Base-by-base conservation (phyloP, 257 asterid species). In the Gentiana dahurica region DNA sequence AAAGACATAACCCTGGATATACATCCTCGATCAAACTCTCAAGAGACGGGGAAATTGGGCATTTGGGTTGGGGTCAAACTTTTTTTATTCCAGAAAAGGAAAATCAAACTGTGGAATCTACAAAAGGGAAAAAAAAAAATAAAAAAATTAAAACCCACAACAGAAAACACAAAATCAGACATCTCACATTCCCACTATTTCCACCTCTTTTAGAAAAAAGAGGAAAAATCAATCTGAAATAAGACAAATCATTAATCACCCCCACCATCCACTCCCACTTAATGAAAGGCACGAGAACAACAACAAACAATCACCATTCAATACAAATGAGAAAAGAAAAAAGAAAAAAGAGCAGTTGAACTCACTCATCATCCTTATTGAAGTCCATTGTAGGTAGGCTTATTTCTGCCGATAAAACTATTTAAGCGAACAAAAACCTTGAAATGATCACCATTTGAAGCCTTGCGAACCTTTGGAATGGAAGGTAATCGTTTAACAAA, bases 321-420 rank as follows among this genome's bases (percentile, higher is more conserved):
- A 57, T 55, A 36, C 13, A 53, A 7, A 49, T 7, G 34, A 24
- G 12, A 15, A 39, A 53, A 9, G 51, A 12, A n/a, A 53, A 50
- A 54, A 33, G 5, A 12, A 59, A 49, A 49, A 13, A 38, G 35
- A 37, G 36, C 8, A 35, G 5, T 15, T 68, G 62, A 58, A 74
- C 79, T 73, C 73, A 85, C 94, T 65, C 74, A 50, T 73, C 81
- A 53, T 70, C 81, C 51, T 58, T 68, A 64, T 54, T 68, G 73
- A 57, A 67, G 73, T 71, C 73, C 94, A 79, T 84, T 55, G 60
- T 52, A 5, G 46, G 24, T 24, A 24, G 24, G 24, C 24, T 24
- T 41, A 24, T 24, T 2, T 7, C 46, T 5, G 5, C 46, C 46
- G 46, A 24, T 24, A 24, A 24, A 41, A 41, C 9, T 41, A 5